A percentile compares a stretch with the other conserved stretches of the same genome.
Conservation (phyloP, 2,329 filamentous ascomycete species). For the Cytospora piceicola region DNA sequence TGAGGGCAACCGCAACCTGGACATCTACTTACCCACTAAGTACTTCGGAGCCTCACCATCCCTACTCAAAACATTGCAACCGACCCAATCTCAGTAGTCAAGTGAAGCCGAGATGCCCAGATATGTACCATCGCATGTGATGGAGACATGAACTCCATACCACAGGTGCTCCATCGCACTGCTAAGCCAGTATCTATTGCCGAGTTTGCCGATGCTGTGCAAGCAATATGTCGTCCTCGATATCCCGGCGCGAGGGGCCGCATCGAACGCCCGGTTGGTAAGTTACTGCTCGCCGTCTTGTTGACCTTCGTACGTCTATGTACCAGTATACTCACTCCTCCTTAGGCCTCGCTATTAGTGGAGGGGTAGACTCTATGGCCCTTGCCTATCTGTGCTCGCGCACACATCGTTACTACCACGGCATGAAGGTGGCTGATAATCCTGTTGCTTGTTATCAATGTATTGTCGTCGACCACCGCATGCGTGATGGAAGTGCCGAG, state of each 20-base stretch:
- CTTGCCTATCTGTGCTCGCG: conserved; percentile 73
- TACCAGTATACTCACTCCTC: neutral
- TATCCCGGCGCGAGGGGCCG: conserved; percentile 47
- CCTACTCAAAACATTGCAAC: neutral
- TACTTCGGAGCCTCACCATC: neutral
- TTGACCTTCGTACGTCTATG: neutral
- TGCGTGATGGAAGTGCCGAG: conserved; percentile 54
- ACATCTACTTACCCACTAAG: too few species aligned
- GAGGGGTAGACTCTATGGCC: conserved; percentile 98
- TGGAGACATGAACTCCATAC: conserved; percentile 47
- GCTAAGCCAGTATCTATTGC: conserved; percentile 44
- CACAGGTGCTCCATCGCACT: conserved; percentile 45
- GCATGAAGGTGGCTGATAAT: conserved; percentile 50
- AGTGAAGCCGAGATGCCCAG: neutral
- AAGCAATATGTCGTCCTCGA: conserved; percentile 53
- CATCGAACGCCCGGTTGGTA: conserved; percentile 48
- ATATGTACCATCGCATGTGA: conserved; percentile 29
- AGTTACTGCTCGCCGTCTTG: conserved; percentile 28
- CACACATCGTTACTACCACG: conserved; percentile 41
- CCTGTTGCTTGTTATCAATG: conserved; percentile 47
- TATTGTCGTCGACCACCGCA: conserved; percentile 61
- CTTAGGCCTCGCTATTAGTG: conserved; percentile 79
- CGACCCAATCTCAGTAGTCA: neutral
- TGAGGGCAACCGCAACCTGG: too few species aligned
- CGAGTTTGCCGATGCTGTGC: conserved; percentile 55